Evolutionary conservation across 768 basidiomycete species (phyloP).

Genomic region (Basidioascus undulatus): DNA sequence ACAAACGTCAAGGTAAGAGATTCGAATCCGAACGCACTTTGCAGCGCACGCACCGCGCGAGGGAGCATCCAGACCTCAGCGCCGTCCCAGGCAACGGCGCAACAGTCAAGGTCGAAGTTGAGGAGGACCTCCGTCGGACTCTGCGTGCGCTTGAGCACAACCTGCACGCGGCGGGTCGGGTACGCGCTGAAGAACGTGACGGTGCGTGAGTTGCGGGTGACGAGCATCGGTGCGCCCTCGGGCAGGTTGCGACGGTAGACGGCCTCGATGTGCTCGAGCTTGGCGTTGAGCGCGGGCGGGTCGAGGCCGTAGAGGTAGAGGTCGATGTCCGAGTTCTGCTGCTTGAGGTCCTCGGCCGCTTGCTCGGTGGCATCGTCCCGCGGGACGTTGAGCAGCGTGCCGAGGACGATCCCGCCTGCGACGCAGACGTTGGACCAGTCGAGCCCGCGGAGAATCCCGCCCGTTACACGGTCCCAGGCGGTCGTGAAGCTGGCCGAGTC

Average conservation of each 20-base stretch:
- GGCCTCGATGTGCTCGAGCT: constrained; percentile 4
- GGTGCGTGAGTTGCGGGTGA: constrained; percentile 7
- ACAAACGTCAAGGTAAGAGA: not conserved
- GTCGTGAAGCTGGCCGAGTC: not conserved
- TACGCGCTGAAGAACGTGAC: constrained; percentile 6
- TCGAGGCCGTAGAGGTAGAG: constrained; percentile 6
- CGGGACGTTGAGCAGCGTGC: constrained; percentile 2
- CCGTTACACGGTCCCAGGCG: constrained; percentile 1
- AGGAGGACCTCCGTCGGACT: constrained; percentile 6
- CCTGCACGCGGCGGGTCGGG: constrained; percentile 2
- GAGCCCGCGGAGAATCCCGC: constrained; percentile 4
- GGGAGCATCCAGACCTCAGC: constrained; percentile 7
- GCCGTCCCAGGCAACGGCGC: constrained; percentile 6
- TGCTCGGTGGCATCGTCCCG: too few species aligned
- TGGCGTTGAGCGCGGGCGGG: constrained; percentile 1
- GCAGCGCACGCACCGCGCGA: constrained; percentile 5
- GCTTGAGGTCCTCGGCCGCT: too few species aligned
- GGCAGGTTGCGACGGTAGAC: constrained; percentile 6
- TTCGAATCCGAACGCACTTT: constrained; percentile 2
- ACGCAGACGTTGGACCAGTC: constrained; percentile 8
- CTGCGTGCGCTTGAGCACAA: constrained; percentile 4
- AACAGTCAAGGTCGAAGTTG: constrained; percentile 8
- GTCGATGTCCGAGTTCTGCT: constrained; percentile 6
- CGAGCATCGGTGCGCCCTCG: not conserved
- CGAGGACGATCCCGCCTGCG: constrained; percentile 7